Conservation (phyloP, 495 filamentous ascomycete genomes). For the Halenospora varia region DNA sequence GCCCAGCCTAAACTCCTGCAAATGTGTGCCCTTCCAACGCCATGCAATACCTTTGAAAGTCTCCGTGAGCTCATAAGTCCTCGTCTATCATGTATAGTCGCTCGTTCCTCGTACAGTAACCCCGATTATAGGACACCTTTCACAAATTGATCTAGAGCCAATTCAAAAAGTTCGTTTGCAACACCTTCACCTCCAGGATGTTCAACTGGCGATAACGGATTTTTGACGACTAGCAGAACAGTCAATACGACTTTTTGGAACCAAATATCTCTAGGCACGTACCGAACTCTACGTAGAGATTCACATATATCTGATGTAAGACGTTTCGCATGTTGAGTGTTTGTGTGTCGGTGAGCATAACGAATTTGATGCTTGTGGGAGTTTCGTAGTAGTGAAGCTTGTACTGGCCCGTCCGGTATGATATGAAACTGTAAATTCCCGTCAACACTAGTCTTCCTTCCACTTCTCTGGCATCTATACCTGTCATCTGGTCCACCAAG, state of each 20-base stretch:
- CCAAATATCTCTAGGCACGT: constrained; percentile 21
- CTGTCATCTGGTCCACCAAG: constrained; percentile 84
- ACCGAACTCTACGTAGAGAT: constrained; percentile 95
- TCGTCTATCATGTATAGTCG: background rate
- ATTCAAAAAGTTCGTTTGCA: constrained; percentile 90
- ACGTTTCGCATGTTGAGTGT: constrained; percentile 87
- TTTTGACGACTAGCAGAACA: constrained; percentile 74
- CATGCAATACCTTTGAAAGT: constrained; percentile 4
- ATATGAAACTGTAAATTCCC: constrained; percentile 63
- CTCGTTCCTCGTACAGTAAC: background rate
- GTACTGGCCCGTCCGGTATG: constrained; percentile 87
- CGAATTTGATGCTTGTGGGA: constrained; percentile 88
- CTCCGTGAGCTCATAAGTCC: background rate
- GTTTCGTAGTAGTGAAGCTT: constrained; percentile 99
- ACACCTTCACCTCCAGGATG: constrained; percentile 86
- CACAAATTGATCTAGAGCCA: constrained; percentile 84
- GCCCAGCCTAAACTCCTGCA: constrained; percentile 16
- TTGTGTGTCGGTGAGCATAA: constrained; percentile 91
- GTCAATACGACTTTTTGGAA: constrained; percentile 15
- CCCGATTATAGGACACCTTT: constrained; percentile 29
- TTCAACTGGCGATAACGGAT: constrained; percentile 84
- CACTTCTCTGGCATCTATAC: constrained; percentile 32
- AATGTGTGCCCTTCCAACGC: background rate
- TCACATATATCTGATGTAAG: constrained; percentile 97
- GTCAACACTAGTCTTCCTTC: background rate